Percentiles rank a stretch among this genome's conserved stretches.
Evolutionary conservation across 345 rosid genomes (phyloP).

Genomic region (Nasturtium officinale): DNA sequence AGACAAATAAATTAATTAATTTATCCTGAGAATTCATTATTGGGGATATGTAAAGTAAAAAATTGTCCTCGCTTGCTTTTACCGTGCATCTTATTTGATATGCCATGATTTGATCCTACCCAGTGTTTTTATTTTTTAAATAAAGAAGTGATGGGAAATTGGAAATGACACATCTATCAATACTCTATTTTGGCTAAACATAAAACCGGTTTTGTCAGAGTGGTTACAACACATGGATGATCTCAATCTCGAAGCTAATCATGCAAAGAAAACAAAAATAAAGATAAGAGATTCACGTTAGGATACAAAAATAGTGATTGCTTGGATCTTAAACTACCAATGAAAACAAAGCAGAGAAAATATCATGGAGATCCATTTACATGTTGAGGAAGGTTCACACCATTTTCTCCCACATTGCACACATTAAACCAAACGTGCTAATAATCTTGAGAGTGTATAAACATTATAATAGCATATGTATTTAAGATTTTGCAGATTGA

Average conservation of each 20-base stretch:
- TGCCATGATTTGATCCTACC: no score
- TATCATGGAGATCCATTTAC: not conserved
- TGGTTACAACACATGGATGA: not conserved
- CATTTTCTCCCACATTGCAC: not conserved
- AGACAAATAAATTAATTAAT: no score
- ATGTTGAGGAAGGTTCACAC: not conserved
- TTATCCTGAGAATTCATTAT: no score
- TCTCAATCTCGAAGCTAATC: not conserved
- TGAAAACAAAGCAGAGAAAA: not conserved
- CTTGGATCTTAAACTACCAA: not conserved
- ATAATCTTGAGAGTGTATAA: not conserved
- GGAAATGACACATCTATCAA: not conserved
- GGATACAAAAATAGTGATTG: not conserved
- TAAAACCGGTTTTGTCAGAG: not conserved
- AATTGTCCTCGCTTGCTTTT: no score
- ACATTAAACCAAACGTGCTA: not conserved
- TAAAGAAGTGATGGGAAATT: no score
- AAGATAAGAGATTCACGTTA: not conserved
- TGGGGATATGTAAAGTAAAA: no score
- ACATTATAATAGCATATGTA: not conserved
- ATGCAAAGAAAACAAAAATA: no score
- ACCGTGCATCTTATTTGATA: no score
- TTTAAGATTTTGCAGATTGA: not conserved
- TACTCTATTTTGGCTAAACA: not conserved
- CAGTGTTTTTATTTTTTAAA: no score